phyloP scores from a whole-genome alignment of 331 rosid genomes.

The Quercus phellos region DNA sequence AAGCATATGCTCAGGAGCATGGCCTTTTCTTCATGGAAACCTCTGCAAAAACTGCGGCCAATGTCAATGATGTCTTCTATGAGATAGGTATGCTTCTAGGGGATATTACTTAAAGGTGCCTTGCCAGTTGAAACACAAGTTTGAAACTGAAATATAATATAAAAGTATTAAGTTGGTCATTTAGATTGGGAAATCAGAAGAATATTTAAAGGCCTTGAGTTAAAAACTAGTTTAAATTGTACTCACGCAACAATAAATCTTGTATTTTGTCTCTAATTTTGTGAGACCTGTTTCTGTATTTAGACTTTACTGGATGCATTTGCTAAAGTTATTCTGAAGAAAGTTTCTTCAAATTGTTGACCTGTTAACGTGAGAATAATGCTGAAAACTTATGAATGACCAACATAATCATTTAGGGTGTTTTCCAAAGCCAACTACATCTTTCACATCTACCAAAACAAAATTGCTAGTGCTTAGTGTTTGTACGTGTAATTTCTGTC shows the following conservation, averaged over 20 bases:
- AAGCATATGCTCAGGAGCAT: slow-evolving; percentile 56
- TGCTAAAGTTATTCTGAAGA: background rate
- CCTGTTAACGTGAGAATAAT: background rate
- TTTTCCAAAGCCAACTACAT: background rate
- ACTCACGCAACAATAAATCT: background rate
- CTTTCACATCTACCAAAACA: background rate
- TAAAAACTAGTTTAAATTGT: background rate
- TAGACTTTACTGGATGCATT: background rate
- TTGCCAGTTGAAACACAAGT: background rate
- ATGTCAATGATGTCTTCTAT: slow-evolving; percentile 51
- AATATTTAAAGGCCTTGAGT: background rate
- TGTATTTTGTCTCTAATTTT: background rate
- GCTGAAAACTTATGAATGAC: background rate
- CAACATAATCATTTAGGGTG: background rate
- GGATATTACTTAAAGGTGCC: background rate
- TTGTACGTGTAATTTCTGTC: background rate
- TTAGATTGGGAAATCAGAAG: background rate
- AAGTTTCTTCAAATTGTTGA: background rate
- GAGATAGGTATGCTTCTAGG: slow-evolving; percentile 44
- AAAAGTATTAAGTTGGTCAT: background rate
- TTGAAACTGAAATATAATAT: background rate
- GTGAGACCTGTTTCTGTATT: background rate
- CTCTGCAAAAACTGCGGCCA: slow-evolving; percentile 58
- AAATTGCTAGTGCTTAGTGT: background rate
- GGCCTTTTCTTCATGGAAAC: slow-evolving; percentile 60